Percentiles rank a stretch among this genome's conserved stretches.
Evolutionary conservation across 805 yeast genomes (phyloP).

Genomic region (Metschnikowia rubicola): DNA sequence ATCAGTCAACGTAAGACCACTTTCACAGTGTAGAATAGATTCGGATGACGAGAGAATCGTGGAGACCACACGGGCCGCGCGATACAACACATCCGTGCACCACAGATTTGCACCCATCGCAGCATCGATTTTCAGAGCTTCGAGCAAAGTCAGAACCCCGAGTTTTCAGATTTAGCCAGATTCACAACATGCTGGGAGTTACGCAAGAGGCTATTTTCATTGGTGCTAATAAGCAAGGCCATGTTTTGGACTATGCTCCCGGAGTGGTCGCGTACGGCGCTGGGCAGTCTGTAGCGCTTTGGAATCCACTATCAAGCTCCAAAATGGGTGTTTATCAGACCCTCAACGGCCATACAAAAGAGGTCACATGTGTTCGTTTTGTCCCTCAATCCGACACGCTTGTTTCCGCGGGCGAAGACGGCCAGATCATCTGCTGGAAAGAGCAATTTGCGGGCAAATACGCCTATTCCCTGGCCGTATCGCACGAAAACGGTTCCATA

Average conservation of each 20-base stretch:
- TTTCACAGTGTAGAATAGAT: too few relatives aligned
- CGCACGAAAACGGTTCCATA: conserved; percentile 48
- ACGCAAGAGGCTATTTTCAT: conserved; percentile 56
- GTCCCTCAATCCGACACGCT: conserved; percentile 43
- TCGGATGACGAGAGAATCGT: too few relatives aligned
- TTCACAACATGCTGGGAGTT: background rate
- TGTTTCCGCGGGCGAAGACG: conserved; percentile 69
- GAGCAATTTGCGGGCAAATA: conserved; percentile 20
- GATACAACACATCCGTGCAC: conserved; percentile 13
- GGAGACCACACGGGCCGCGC: background rate
- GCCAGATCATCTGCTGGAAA: conserved; percentile 58
- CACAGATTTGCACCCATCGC: conserved; percentile 17
- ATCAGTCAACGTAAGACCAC: too few relatives aligned
- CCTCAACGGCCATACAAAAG: conserved; percentile 57
- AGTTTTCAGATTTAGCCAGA: background rate
- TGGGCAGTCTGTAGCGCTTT: conserved; percentile 58
- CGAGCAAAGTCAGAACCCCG: background rate
- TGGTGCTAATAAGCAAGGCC: conserved; percentile 70
- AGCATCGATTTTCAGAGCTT: background rate
- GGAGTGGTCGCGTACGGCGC: conserved; percentile 68
- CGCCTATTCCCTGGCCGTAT: conserved; percentile 29
- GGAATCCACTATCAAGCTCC: conserved; percentile 51
- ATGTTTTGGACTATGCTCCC: conserved; percentile 50
- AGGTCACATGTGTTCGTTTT: conserved; percentile 63
- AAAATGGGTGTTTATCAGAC: conserved; percentile 51